Base-by-base conservation (phyloP, 257 asterid species). In the Nicotiana noctiflora region DNA sequence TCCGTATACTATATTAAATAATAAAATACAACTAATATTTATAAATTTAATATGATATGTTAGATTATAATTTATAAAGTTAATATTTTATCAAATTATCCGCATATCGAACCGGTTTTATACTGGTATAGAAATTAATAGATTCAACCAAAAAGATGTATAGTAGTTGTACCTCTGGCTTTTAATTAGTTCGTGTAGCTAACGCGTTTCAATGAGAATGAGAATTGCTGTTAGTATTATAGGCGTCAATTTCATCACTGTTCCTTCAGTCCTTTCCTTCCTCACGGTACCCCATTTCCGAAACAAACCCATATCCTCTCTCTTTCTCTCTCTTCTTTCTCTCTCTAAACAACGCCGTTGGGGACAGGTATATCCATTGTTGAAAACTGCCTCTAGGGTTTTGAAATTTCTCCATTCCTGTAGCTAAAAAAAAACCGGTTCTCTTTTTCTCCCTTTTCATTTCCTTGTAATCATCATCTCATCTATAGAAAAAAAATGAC, bases 201-300 rank as follows among this genome's bases (percentile, higher is more conserved):
- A 23, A 78, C 81, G 74, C 60, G 32, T 55, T 5, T 7, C 1
- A 4, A 3, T 37, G 81, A 40, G 81, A 59, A 25, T 19, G 57
- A 27, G 40, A 23, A 21, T 21, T 40, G 32, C 21, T 19, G 56
- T n/a, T 37, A 15, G 0, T 17, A n/a, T 40, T n/a, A 37, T 37
- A 11, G 56, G 40, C 59, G 15, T 72, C 21, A 46, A 46, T 9
- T 56, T 59, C 70, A 40, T 57, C 57, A 34, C 81, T 77, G 56
- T 77, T 77, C 81, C 81, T 77, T 57, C 21, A 57, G 60, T 78
- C 27, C 67, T 27, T 78, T 78, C 81, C 82, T 62, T 53, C 60
- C 76, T 27, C 57, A 8, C 77, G 78, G 83, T 80, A 29, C 83
- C 65, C 78, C 78, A 12, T 80, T 63, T 6, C 1, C 12, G 21